A percentile compares a stretch with the other conserved stretches of the same genome.
Evolutionary conservation across 2,329 filamentous ascomycete genomes (phyloP).

Genomic region (Camillea tinctor): DNA sequence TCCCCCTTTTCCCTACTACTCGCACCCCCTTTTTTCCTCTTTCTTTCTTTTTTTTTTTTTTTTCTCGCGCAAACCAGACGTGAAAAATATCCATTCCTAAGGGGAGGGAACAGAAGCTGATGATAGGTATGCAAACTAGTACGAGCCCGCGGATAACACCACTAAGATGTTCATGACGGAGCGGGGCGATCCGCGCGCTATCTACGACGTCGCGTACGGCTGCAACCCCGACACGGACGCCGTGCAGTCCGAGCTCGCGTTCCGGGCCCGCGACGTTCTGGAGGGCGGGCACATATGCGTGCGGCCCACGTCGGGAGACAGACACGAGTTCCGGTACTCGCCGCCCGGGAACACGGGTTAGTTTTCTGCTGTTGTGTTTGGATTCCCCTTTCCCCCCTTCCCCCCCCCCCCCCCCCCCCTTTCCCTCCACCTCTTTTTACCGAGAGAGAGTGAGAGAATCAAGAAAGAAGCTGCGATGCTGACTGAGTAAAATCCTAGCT

Average conservation of each 20-base stretch:
- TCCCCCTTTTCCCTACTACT: neutral
- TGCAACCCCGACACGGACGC: constrained; percentile 42
- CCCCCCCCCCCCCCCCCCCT: too few relatives aligned
- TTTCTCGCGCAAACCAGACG: too few relatives aligned
- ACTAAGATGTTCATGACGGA: constrained; percentile 49
- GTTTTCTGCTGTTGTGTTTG: neutral
- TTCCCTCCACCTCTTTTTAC: too few relatives aligned
- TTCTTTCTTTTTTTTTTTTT: neutral
- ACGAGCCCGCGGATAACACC: constrained; percentile 42
- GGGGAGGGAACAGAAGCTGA: neutral
- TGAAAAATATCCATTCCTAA: neutral
- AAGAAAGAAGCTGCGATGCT: neutral
- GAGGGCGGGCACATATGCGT: constrained; percentile 39
- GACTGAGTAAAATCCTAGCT: neutral
- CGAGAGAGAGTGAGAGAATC: too few relatives aligned
- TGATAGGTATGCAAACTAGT: too few relatives aligned
- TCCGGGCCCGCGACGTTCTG: constrained; percentile 31
- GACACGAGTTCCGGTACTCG: constrained; percentile 43
- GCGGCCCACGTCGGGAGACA: constrained; percentile 34
- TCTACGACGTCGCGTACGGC: constrained; percentile 40
- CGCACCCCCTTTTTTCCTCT: neutral
- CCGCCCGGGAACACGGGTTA: constrained; percentile 39
- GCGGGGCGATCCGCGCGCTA: constrained; percentile 40
- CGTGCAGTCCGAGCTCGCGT: constrained; percentile 38
- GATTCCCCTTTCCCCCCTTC: too few relatives aligned